Evolutionary conservation across 169 alveolate species (phyloP).

Genomic region (Blepharisma undulans): DNA sequence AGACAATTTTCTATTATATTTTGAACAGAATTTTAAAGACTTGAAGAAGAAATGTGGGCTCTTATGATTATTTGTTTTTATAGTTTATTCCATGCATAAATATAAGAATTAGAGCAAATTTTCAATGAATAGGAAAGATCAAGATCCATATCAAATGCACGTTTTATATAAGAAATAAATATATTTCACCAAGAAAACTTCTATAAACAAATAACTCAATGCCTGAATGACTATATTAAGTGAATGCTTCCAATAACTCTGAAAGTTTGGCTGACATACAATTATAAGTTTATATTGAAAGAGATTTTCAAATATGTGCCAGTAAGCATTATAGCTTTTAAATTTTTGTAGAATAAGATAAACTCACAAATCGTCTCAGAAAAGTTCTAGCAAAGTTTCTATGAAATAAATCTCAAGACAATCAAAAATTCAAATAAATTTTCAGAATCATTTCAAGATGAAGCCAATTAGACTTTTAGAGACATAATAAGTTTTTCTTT

Average conservation of each 20-base stretch:
- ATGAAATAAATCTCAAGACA: conserved; percentile 32
- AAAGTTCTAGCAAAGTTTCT: conserved; percentile 28
- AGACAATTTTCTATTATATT: too few species aligned
- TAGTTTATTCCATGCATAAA: too few species aligned
- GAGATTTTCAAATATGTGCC: conserved; percentile 45
- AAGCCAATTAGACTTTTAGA: conserved; percentile 92
- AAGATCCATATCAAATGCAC: too few species aligned
- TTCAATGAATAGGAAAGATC: too few species aligned
- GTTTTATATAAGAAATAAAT: too few species aligned
- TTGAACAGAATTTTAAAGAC: too few species aligned
- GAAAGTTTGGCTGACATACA: conserved; percentile 36
- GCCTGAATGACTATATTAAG: conserved; percentile 40
- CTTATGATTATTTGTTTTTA: too few species aligned
- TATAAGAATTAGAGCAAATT: too few species aligned
- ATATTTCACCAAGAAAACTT: conserved; percentile 65
- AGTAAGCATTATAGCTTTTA: conserved; percentile 67
- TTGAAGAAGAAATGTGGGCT: too few species aligned
- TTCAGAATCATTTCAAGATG: conserved; percentile 83
- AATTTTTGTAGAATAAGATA: conserved; percentile 58
- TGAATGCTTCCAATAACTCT: conserved; percentile 47
- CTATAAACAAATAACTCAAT: conserved; percentile 57
- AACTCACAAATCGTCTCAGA: conserved; percentile 46
- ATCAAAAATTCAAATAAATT: conserved; percentile 75
- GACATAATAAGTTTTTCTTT: conserved; percentile 98
- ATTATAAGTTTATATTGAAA: conserved; percentile 29